Percentiles rank a stretch among this genome's conserved stretches.
These are phyloP conservation scores for Pythium angustatum DNA, from an alignment of 352 stramenopile species.

Conservation along the genomic window DNA sequence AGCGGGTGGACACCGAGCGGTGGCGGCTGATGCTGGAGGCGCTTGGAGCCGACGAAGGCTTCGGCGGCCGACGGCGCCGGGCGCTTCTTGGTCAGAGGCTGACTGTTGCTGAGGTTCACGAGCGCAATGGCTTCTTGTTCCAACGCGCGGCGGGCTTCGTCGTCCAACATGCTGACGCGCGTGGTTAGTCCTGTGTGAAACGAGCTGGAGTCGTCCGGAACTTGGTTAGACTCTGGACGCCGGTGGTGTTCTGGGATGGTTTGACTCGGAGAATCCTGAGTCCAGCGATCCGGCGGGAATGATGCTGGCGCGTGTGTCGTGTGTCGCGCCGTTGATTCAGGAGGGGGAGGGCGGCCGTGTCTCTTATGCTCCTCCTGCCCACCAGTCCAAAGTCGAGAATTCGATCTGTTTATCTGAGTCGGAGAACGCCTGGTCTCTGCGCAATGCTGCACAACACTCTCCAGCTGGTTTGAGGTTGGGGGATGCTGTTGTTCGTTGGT, in stretches of 20 bases:
- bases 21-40: background rate
- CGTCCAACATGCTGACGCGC: slow-evolving; percentile 44
- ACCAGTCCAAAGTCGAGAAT: slow-evolving; percentile 26
- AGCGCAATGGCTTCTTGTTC: slow-evolving; percentile 73
- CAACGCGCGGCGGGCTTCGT: slow-evolving; percentile 48
- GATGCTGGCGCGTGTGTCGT: slow-evolving; percentile 11
- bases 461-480: slow-evolving; percentile 23
- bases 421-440: slow-evolving; percentile 25
- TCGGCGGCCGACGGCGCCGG: background rate
- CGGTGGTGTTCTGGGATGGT: slow-evolving; percentile 3
- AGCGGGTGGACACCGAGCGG: slow-evolving; percentile 24
- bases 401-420: slow-evolving; percentile 34
- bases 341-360: slow-evolving; percentile 16
- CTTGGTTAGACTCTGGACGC: background rate
- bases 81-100: slow-evolving; percentile 11
- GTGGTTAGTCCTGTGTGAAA: background rate
- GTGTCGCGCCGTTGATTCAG: slow-evolving; percentile 17
- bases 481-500: background rate
- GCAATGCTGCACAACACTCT: slow-evolving; percentile 1
- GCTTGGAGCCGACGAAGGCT: background rate
- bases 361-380: slow-evolving; percentile 28
- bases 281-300: background rate
- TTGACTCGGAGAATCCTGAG: slow-evolving; percentile 1
- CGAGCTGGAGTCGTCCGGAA: background rate
- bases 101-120: slow-evolving; percentile 56